Percentiles rank a stretch among this genome's conserved stretches.
Evolutionary conservation across 1,284 basidiomycete genomes (phyloP).

Genomic region (Sporisorium sorghi): DNA sequence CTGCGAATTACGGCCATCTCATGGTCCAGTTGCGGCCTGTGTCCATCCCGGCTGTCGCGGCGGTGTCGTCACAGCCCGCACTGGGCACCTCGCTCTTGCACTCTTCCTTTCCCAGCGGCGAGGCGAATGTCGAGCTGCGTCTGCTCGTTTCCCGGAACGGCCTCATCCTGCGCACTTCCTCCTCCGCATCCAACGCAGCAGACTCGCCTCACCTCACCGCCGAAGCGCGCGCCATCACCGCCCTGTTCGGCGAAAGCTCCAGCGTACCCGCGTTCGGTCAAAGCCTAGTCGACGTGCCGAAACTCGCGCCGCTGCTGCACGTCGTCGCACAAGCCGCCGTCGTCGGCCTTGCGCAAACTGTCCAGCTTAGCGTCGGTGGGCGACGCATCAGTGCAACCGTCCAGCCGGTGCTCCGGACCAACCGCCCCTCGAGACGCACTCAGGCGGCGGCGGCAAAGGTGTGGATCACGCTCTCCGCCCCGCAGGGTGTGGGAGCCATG

Average conservation of each 20-base stretch:
- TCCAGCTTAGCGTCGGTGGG: constrained; percentile 9
- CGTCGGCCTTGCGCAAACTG: constrained; percentile 22
- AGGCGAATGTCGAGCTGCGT: constrained; percentile 8
- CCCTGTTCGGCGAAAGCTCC: constrained; percentile 12
- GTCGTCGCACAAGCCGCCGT: constrained; percentile 30
- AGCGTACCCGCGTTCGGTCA: constrained; percentile 13
- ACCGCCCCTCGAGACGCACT: too few relatives aligned
- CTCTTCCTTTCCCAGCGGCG: neutral
- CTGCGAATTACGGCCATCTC: neutral
- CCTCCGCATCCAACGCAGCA: neutral
- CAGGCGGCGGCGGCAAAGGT: constrained; percentile 19
- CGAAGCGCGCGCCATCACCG: constrained; percentile 5
- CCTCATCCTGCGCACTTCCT: constrained; percentile 14
- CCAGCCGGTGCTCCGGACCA: constrained; percentile 29
- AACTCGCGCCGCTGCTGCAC: constrained; percentile 26
- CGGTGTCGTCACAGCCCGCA: neutral
- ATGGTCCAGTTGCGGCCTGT: constrained; percentile 10
- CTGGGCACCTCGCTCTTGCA: neutral
- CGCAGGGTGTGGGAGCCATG: neutral
- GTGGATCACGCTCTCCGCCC: constrained; percentile 22
- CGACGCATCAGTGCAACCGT: constrained; percentile 14
- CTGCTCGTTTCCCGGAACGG: constrained; percentile 33
- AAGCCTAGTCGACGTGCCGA: constrained; percentile 25
- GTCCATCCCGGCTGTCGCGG: neutral
- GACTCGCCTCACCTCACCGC: neutral